A percentile compares a stretch with the other conserved stretches of the same genome.
Conservation (phyloP, 441 rosid species). For the Erodium moschatum region DNA sequence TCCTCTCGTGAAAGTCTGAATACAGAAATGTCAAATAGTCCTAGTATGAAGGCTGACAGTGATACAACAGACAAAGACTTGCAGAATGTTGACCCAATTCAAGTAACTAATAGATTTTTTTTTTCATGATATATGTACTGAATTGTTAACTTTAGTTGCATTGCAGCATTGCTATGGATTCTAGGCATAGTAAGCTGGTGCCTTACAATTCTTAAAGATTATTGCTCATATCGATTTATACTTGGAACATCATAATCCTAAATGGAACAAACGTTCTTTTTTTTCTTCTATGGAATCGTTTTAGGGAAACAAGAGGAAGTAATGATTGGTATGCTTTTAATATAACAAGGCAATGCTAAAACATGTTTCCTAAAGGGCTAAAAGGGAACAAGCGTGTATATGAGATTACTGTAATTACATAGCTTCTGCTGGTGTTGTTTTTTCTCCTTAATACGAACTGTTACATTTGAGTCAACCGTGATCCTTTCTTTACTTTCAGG, state of each 20-base stretch:
- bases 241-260: neutral
- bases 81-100: constrained; percentile 49
- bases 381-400: no score
- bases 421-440: neutral
- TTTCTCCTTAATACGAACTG: neutral
- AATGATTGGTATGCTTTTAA: neutral
- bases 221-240: neutral
- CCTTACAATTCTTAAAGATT: neutral
- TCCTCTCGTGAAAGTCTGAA: constrained; percentile 45
- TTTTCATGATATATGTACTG: neutral
- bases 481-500: constrained; percentile 29
- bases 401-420: neutral
- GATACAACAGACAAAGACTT: constrained; percentile 27
- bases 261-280: neutral
- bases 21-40: constrained; percentile 30
- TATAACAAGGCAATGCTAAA: neutral
- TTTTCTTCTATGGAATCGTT: neutral
- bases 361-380: no score
- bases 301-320: neutral
- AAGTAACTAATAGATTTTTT: constrained; percentile 35
- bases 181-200: neutral
- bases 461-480: neutral
- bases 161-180: neutral
- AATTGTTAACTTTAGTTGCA: neutral
- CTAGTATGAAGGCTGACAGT: constrained; percentile 27